A percentile compares a stretch with the other conserved stretches of the same genome.
Evolutionary conservation across 75 land plant genomes (phyloP).

Genomic region (Isoetes taiwanensis): DNA sequence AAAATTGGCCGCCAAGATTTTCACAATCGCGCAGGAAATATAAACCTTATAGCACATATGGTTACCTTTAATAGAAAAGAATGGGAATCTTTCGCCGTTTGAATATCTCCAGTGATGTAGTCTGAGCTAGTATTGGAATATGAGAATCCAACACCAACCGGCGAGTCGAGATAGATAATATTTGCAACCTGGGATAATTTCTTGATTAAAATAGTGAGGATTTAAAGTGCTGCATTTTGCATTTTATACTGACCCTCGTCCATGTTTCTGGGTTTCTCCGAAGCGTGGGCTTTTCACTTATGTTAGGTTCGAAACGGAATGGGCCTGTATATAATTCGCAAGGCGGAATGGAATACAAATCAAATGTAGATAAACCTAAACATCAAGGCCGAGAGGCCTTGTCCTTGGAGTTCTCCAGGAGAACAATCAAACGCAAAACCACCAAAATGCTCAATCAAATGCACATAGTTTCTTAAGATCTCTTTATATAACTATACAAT

Average conservation of each 20-base stretch:
- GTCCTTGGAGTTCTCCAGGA: too few relatives aligned
- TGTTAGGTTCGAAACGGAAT: conserved; percentile 49
- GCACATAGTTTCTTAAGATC: too few relatives aligned
- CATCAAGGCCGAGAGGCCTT: too few relatives aligned
- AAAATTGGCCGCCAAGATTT: too few relatives aligned
- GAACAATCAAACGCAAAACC: too few relatives aligned
- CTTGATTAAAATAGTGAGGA: background rate
- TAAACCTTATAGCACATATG: background rate
- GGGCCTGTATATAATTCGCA: conserved; percentile 37
- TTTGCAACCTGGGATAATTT: conserved; percentile 53
- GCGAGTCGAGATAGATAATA: conserved; percentile 84
- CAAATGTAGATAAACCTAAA: too few relatives aligned
- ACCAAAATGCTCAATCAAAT: too few relatives aligned
- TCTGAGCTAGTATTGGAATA: conserved; percentile 38
- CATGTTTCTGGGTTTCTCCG: conserved; percentile 73
- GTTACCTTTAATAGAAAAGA: conserved; percentile 60
- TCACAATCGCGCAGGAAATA: too few relatives aligned
- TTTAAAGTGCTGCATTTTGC: background rate
- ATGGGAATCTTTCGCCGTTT: conserved; percentile 73
- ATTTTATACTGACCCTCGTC: conserved; percentile 48
- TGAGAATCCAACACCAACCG: conserved; percentile 86
- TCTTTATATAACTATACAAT: too few relatives aligned
- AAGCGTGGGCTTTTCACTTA: conserved; percentile 34
- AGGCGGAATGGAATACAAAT: too few relatives aligned
- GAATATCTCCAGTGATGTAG: conserved; percentile 59